These are phyloP conservation scores for Trametes meyenii DNA, from an alignment of 768 basidiomycete species.

Conservation along the genomic window DNA sequence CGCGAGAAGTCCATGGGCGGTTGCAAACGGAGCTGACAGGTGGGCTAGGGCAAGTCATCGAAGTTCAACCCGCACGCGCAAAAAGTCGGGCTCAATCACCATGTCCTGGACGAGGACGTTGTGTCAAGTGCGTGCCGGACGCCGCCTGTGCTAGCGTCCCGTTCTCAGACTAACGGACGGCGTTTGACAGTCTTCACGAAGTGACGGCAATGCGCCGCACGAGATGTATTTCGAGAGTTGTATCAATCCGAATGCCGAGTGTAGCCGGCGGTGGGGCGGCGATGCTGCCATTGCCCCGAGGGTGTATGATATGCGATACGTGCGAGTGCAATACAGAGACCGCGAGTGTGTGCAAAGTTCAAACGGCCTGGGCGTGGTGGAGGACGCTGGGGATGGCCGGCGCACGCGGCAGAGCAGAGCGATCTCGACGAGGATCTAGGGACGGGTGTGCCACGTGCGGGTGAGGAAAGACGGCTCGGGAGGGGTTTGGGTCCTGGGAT, in stretches of 20 bases:
- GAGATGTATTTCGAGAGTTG: conserved; percentile 2
- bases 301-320: background rate
- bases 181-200: conserved; percentile 41
- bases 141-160: background rate
- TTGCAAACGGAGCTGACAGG: conserved; percentile 12
- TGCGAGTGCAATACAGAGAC: background rate
- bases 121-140: conserved; percentile 70
- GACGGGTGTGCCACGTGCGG: conserved; percentile 6
- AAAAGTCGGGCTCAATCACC: conserved; percentile 85
- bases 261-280: background rate
- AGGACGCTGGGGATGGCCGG: background rate
- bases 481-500: background rate
- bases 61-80: conserved; percentile 94
- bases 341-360: background rate
- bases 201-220: conserved; percentile 19
- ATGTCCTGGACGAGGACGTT: conserved; percentile 86
- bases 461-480: background rate
- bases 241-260: background rate
- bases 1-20: conserved; percentile 3
- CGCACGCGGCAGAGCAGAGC: background rate
- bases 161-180: conserved; percentile 12
- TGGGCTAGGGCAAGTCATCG: conserved; percentile 81
- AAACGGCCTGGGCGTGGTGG: background rate
- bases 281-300: background rate
- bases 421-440: conserved; percentile 9